phyloP scores from a whole-genome alignment of 148 eudicot species.

The Cornus controversa region DNA sequence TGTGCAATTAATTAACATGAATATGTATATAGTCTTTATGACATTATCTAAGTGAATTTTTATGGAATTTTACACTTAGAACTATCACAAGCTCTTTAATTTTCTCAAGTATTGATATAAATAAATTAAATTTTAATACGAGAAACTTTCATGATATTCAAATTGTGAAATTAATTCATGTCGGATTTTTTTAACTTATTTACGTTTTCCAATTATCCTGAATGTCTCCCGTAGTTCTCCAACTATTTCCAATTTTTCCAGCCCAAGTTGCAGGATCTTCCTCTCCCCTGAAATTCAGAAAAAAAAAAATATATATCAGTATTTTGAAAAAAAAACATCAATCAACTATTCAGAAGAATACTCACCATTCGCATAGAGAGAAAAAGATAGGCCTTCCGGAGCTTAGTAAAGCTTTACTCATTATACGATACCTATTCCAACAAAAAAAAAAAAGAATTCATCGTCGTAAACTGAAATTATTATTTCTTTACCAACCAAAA shows the following conservation, averaged over 20 bases:
- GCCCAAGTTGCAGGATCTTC: constrained; percentile 90
- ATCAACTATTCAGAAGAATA: neutral
- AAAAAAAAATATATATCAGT: neutral
- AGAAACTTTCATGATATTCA: neutral
- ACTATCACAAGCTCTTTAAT: neutral
- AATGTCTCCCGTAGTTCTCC: constrained; percentile 92
- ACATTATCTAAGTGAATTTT: too few relatives aligned
- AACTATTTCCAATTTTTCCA: constrained; percentile 59
- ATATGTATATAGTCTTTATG: too few relatives aligned
- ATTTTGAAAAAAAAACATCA: neutral
- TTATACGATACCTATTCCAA: constrained; percentile 56
- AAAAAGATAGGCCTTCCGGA: constrained; percentile 70
- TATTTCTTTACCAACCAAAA: too few relatives aligned
- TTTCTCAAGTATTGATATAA: neutral
- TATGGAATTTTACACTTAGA: neutral
- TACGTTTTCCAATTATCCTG: constrained; percentile 70
- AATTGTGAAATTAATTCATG: neutral
- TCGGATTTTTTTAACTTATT: neutral
- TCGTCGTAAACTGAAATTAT: too few relatives aligned
- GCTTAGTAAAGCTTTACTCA: constrained; percentile 64
- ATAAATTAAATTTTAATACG: neutral
- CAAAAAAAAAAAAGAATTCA: neutral
- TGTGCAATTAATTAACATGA: too few relatives aligned
- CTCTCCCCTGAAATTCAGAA: constrained; percentile 49
- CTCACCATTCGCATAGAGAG: constrained; percentile 89